Evolutionary conservation across 2,329 filamentous ascomycete species (phyloP).

Genomic region (Claviceps africana): DNA sequence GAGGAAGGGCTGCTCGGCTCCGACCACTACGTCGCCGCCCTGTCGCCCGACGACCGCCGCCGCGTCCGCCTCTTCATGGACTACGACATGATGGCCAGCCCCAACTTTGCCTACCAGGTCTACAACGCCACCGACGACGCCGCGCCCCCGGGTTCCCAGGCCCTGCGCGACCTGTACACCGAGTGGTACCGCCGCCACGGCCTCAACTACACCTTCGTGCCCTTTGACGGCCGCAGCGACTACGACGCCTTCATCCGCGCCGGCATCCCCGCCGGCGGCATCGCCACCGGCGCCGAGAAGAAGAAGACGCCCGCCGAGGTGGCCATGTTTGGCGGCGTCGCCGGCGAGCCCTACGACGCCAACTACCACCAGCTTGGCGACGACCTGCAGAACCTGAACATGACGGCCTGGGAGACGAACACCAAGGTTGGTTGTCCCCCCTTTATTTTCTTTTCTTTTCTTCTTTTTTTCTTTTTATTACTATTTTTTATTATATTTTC

Average conservation of each 20-base stretch:
- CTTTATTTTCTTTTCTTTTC: no score
- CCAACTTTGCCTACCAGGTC: constrained; percentile 53
- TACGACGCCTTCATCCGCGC: constrained; percentile 64
- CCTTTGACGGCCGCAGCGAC: constrained; percentile 68
- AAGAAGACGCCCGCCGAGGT: constrained; percentile 57
- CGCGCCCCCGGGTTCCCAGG: constrained; percentile 56
- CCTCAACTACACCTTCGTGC: constrained; percentile 54
- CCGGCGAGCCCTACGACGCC: constrained; percentile 44
- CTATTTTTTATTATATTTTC: no score
- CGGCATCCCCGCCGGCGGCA: constrained; percentile 60
- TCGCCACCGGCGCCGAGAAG: constrained; percentile 65
- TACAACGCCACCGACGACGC: constrained; percentile 59
- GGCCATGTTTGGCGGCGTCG: constrained; percentile 55
- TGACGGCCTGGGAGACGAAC: constrained; percentile 47
- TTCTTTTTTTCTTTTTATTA: no score
- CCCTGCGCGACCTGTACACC: constrained; percentile 54
- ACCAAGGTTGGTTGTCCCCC: no score
- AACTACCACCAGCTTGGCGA: constrained; percentile 52
- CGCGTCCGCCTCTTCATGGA: constrained; percentile 55
- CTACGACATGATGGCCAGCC: constrained; percentile 56
- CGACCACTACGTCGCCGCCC: constrained; percentile 43
- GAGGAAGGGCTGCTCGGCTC: constrained; percentile 53
- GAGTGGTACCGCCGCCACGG: constrained; percentile 50
- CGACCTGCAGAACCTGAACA: constrained; percentile 41
- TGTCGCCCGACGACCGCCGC: constrained; percentile 42